Base-by-base conservation (phyloP, 306 rosid genomes). In the Mimosa pudica region DNA sequence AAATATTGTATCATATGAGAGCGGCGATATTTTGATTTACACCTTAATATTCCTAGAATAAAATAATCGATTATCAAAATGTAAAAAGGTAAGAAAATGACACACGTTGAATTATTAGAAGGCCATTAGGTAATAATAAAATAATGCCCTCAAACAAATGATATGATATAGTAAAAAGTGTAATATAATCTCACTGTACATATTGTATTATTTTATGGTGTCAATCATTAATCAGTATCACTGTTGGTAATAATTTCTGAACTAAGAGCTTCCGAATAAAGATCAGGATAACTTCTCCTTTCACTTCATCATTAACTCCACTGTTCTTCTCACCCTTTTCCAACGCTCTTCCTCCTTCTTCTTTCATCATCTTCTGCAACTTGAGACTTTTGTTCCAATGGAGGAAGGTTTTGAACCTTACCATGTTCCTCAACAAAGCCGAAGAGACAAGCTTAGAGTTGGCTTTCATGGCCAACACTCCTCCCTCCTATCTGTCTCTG, bases 361-460 rank as follows among this genome's bases (percentile, higher is more conserved):
- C 32, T 82, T 45, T 67, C 57, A 47, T 49, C 70, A 9, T 33
- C 38, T 35, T 54, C 52, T 44, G 1, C 20, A 75, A 54, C 18
- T n/a, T 70, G 5, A 70, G 41, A 24, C 30, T 38, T 17, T 12
- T 8, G 38, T 6, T 10, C 57, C 80, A 77, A 92, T 93, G 97
- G 96, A 89, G 64, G 93, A 91, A 84, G 89, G 90, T 75, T 91
- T 83, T 62, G 94, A 88, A 68, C 79, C 90, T n/a, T 88, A 84
- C 78, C 97, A 93, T 83, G 89, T 89, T 16, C 96, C 97, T 3
- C 97, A 90, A 55, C 96, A 93, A 74, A 93, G 97, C 73, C 79
- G 97, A 74, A 84, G 97, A 79, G 96, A 90, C 38, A 92, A 92
- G 81, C 96, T 92, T 35, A 77, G 97, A 55, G 86, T 89, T 4